phyloP scores from a whole-genome alignment of 2,329 filamentous ascomycete genomes.

The Dothideomycetes sp. region DNA sequence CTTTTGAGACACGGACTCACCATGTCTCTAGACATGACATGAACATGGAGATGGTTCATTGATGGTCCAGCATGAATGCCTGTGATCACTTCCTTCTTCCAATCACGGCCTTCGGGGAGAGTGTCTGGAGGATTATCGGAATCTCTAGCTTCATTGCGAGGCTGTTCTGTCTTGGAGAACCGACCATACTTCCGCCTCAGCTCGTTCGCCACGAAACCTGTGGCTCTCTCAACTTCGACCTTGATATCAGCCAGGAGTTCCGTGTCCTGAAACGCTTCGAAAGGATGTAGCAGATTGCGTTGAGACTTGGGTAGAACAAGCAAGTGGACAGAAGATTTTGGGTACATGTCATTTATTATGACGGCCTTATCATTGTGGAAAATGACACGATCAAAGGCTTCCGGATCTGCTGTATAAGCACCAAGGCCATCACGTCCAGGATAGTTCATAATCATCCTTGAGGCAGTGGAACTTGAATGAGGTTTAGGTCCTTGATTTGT shows the following conservation, averaged over 20 bases:
- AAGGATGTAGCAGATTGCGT: constrained; percentile 60
- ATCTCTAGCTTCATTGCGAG: constrained; percentile 56
- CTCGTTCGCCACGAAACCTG: constrained; percentile 60
- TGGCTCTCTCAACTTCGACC: constrained; percentile 52
- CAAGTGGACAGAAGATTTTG: constrained; percentile 76
- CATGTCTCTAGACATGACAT: constrained; percentile 76
- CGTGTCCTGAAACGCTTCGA: constrained; percentile 63
- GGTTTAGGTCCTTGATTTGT: constrained; percentile 15
- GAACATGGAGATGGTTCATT: constrained; percentile 88
- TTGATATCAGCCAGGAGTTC: constrained; percentile 58
- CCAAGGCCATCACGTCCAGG: constrained; percentile 53
- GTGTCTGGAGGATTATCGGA: constrained; percentile 26
- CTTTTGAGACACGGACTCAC: constrained; percentile 63
- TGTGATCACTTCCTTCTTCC: constrained; percentile 61
- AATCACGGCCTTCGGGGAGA: constrained; percentile 67
- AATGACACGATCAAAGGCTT: constrained; percentile 53
- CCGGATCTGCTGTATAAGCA: constrained; percentile 56
- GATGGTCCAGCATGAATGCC: constrained; percentile 83
- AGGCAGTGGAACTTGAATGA: constrained; percentile 18
- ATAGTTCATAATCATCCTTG: constrained; percentile 22
- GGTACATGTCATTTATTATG: constrained; percentile 72
- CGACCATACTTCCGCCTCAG: constrained; percentile 59
- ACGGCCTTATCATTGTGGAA: constrained; percentile 62
- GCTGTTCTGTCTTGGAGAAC: constrained; percentile 53
- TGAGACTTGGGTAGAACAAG: constrained; percentile 73